Evolutionary conservation across 805 yeast species (phyloP), one percentile per base, ranked within the genome.

Genomic region (Candida fluviatilis): DNA sequence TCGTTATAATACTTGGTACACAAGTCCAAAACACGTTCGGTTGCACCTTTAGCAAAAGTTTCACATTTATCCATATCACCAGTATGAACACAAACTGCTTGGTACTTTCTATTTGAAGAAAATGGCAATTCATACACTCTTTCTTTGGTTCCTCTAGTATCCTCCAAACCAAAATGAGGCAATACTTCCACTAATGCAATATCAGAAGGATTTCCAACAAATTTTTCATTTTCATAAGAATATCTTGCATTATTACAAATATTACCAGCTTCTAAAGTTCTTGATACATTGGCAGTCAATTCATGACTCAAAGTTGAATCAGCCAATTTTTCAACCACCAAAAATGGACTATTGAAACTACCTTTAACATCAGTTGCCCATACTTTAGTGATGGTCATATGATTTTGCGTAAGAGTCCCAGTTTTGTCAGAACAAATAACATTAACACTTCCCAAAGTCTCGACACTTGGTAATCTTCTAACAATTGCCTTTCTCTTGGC

Each of bases 401-500:
- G 93, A 58, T 88, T 89, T 55, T 84, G 85, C 16, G 96, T 89
- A 49, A 89, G 71, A 7, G 96, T 89, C 44, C 67, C 67, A 2
- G 96, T 89, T 52, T 89, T 88, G 63, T 89, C 96, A 4, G 93
- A 79, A 56, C 96, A 88, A 49, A 89, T 86, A 32, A 89, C 96
- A 55, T 89, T 90, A 26, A 89, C 96, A 33, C 95, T 85, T 4
- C 97, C 97, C 46, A 90, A 73, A 6, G 97, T 90, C 62, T 90
- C 97, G 19, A 93, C 99, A 50, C 93, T 82, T 13, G 99, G 98
- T 46, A 93, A 69, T 50, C 97, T 78, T 55, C 90, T 84, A 37
- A 93, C 96, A 56, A 93, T 93, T 2, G 98, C 99, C 52, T 84
- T 85, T 50, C 89, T 82, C 37, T 78, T 80, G 4, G 99, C 97